Evolutionary conservation across 495 filamentous ascomycete species (phyloP), one percentile per base, ranked within the genome.

Genomic region (Daldinia childiae): DNA sequence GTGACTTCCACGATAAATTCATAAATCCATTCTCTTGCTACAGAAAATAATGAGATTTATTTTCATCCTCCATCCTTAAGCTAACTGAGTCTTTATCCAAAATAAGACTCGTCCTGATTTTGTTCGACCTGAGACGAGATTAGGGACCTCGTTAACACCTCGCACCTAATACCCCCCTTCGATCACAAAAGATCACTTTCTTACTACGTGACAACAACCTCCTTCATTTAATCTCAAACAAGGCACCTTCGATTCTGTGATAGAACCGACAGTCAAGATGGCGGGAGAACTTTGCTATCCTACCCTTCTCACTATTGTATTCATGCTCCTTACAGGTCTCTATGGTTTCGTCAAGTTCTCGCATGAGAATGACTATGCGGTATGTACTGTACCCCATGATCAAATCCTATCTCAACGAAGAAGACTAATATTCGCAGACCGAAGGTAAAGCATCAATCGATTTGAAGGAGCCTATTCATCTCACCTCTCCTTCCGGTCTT

Each of bases 301-400:
- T 15, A 65, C 68, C 9, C 2, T 65, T 14, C 7, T 60, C 36
- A 65, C 62, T 6, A 65, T 70, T 3, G 12, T 34, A 2, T 70
- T 65, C 36, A 17, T 70, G 3, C 15, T 43, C 39, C 26, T 60
- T 27, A 50, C 56, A n/a, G 68, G 68, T 38, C 36, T 70, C 27
- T 70, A 64, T 32, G 68, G 68, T 17, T 70, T 65, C 56, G 8
- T 65, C 11, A 70, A 65, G 34, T 70, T 70, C 68, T 65, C 68
- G 4, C 50, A 56, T 12, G 45, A 70, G 56, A 60, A 56, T 27
- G 26, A 36, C 14, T 15, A 17, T 3, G 19, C 38, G 4, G 68
- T 70, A 70, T 36, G 62, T 57, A 14, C 12, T 43, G 29, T 15
- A 26, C 14, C 36, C 19, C 5, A 17, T 27, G 15, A 27, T 21